phyloP scores from a whole-genome alignment of 208 protist species.

The Leishmania gerbilli region DNA sequence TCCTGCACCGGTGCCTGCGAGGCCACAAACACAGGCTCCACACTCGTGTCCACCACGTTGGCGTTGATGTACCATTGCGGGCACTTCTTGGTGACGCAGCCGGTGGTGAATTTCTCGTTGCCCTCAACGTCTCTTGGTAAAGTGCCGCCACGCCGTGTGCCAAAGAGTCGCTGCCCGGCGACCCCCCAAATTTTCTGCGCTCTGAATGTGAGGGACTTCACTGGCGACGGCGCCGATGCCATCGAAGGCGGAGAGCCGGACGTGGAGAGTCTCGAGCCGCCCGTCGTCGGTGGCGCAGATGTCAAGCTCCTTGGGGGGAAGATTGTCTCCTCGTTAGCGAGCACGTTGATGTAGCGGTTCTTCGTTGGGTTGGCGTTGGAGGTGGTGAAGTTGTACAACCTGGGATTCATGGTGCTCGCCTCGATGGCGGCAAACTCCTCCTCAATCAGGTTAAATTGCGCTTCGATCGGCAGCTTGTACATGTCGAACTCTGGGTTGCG shows the following conservation, averaged over 20 bases:
- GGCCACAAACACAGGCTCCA: slow-evolving; percentile 68
- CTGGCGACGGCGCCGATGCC: not conserved
- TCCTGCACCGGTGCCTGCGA: slow-evolving; percentile 75
- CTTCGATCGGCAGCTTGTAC: slow-evolving; percentile 29
- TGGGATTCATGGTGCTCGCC: slow-evolving; percentile 39
- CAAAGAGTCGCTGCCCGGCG: slow-evolving; percentile 10
- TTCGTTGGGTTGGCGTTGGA: slow-evolving; percentile 43
- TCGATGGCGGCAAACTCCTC: slow-evolving; percentile 57
- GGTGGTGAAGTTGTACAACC: slow-evolving; percentile 63
- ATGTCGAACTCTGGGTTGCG: slow-evolving; percentile 41
- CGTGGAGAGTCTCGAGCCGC: not conserved
- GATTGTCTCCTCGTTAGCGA: slow-evolving; percentile 78
- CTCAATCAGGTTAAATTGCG: slow-evolving; percentile 45
- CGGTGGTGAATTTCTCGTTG: slow-evolving; percentile 2
- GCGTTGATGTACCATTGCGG: slow-evolving; percentile 68
- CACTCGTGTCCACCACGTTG: slow-evolving; percentile 38
- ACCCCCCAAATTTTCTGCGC: not conserved
- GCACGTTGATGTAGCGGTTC: slow-evolving; percentile 84
- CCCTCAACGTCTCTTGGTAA: not conserved
- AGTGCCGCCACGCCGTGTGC: slow-evolving; percentile 13
- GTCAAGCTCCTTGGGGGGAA: slow-evolving; percentile 43
- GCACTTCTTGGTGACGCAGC: not conserved
- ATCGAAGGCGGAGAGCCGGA: not conserved
- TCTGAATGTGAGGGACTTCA: not conserved
- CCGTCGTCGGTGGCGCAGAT: not conserved